Percentiles rank a stretch among this genome's conserved stretches.
Evolutionary conservation across 2,329 filamentous ascomycete species (phyloP).

Genomic region (Exophiala sp.): DNA sequence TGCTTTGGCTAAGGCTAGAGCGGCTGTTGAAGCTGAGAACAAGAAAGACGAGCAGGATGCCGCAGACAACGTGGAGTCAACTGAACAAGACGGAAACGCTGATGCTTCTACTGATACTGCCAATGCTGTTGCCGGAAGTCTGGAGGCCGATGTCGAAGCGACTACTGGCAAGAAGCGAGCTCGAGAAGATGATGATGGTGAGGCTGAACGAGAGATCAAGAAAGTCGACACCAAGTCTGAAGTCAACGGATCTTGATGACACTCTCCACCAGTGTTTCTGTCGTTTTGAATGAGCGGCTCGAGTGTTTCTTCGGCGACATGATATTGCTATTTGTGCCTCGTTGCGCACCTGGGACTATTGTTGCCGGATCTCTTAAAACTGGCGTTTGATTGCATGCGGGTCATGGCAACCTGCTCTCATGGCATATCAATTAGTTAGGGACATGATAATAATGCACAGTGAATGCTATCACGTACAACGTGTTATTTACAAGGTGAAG

Average conservation of each 20-base stretch:
- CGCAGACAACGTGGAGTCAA: constrained; percentile 10
- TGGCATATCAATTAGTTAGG: no score
- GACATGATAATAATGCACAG: no score
- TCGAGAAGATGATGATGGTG: constrained; percentile 39
- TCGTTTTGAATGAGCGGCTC: not conserved
- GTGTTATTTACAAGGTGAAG: no score
- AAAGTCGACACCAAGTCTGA: constrained; percentile 46
- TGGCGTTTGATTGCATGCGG: no score
- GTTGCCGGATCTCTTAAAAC: no score
- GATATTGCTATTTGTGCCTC: no score
- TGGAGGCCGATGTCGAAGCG: constrained; percentile 5
- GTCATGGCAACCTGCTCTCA: no score
- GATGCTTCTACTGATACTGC: constrained; percentile 1
- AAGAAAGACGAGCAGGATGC: constrained; percentile 28
- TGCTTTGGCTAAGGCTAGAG: constrained; percentile 29
- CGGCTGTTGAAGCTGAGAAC: constrained; percentile 25
- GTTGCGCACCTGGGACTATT: no score
- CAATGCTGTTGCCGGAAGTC: constrained; percentile 3
- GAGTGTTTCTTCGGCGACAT: no score
- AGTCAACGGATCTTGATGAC: not conserved
- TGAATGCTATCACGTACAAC: no score
- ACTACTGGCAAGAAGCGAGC: constrained; percentile 43
- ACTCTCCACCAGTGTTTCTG: not conserved
- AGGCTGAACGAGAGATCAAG: constrained; percentile 41
- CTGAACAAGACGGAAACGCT: constrained; percentile 3